These are phyloP conservation scores for Ogataea minuta DNA, from an alignment of 805 yeast species.

Conservation along the genomic window DNA sequence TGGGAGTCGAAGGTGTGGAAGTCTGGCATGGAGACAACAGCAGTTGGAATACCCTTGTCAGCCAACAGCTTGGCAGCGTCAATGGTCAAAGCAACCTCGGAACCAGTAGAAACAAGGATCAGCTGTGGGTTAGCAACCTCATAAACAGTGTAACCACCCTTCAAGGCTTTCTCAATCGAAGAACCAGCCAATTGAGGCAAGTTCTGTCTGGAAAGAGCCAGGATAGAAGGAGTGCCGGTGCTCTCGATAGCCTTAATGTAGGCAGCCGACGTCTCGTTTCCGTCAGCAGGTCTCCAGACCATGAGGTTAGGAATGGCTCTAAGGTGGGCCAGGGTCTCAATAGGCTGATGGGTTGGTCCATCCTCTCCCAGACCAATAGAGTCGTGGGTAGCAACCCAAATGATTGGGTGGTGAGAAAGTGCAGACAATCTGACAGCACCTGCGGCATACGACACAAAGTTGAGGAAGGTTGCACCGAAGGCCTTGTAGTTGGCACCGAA, in stretches of 20 bases:
- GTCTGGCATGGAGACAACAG: constrained; percentile 92
- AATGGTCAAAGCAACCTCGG: constrained; percentile 83
- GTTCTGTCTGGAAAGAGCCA: constrained; percentile 83
- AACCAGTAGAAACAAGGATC: constrained; percentile 87
- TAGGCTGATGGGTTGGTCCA: constrained; percentile 93
- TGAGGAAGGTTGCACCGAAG: constrained; percentile 97
- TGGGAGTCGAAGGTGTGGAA: constrained; percentile 86
- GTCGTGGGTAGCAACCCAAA: constrained; percentile 89
- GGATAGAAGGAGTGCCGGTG: constrained; percentile 64
- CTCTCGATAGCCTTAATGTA: constrained; percentile 64
- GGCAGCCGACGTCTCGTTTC: constrained; percentile 85
- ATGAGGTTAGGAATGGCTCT: constrained; percentile 80
- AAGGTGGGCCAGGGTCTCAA: constrained; percentile 82
- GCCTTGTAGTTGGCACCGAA: constrained; percentile 82
- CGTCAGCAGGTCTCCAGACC: constrained; percentile 94
- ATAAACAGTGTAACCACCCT: constrained; percentile 87
- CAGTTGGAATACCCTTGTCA: constrained; percentile 63
- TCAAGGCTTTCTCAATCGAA: constrained; percentile 81
- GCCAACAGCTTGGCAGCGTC: constrained; percentile 77
- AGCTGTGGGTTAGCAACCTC: constrained; percentile 63
- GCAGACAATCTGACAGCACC: constrained; percentile 88
- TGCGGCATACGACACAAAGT: constrained; percentile 81
- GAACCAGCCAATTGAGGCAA: constrained; percentile 94
- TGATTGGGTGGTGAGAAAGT: constrained; percentile 75
- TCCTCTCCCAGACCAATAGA: constrained; percentile 91